Evolutionary conservation across 2,329 filamentous ascomycete genomes (phyloP), one percentile per base, ranked within the genome.

Genomic region (Colletotrichum eremochloae): DNA sequence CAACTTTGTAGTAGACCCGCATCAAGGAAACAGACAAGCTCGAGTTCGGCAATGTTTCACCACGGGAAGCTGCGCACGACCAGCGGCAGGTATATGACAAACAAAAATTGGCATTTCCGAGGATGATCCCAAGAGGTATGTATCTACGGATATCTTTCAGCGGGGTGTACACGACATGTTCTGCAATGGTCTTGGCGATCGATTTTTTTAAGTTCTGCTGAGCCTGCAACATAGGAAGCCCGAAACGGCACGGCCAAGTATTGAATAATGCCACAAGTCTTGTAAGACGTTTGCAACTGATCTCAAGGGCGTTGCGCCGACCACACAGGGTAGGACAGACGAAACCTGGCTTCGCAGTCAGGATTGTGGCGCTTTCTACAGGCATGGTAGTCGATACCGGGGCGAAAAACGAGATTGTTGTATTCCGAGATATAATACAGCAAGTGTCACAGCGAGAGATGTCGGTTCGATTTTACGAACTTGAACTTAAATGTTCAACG

Each of bases 181-280:
- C 58, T 20, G 46, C 18, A 11, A 20, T 38, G 12, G 31, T 18
- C 44, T 62, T 40, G 33, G 8, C 33, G 46, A 52, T 40, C 60
- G 29, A 11, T 5, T 38, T 52, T 36, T 62, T 50, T 24, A 11
- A 11, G 33, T 44, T 63, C 52, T 38, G n/a, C 44, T 18, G 46
- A 52, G 29, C n/a, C 44, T 36, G 60, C 31, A 50, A 62, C 24
- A 24, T 24, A 24, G 24, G 24, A 24, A 24, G n/a, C 20, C 44
- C 46, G 46, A 52, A 50, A 40, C 60, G 36, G 36, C 38, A 36
- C 60, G 12, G 44, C 20, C 7, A 63, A 63, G 29, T 31, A 9
- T 52, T 63, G 33, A n/a, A 52, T 52, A 63, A 63, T 63, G 46
- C 46, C 46, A 52, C 46, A 52, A 63, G 60, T 11, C 44, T 24